Conservation (phyloP, 768 basidiomycete species). For the Rubroboletus pulcherrimus region DNA sequence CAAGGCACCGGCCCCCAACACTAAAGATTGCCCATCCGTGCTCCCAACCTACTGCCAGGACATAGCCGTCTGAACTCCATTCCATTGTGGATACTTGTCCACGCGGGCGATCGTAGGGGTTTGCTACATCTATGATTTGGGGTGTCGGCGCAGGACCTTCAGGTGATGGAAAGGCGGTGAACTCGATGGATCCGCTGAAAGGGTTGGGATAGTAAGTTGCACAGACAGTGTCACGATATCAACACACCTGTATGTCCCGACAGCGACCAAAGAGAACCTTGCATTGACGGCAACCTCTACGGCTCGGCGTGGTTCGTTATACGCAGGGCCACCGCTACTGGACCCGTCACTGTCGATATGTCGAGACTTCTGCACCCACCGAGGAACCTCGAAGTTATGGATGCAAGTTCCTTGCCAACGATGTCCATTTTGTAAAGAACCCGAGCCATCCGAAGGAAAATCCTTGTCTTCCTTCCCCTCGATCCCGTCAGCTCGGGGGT, state of each 20-base stretch:
- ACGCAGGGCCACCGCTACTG: conserved; percentile 34
- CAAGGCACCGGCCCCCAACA: conserved; percentile 82
- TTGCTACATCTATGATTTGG: conserved; percentile 59
- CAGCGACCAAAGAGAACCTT: conserved; percentile 77
- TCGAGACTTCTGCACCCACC: conserved; percentile 77
- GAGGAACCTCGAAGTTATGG: conserved; percentile 67
- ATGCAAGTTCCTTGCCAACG: conserved; percentile 79
- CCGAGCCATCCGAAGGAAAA: conserved; percentile 1
- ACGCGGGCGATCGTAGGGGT: conserved; percentile 51
- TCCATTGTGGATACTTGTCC: conserved; percentile 68
- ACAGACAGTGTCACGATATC: not conserved
- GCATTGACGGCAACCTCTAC: conserved; percentile 66
- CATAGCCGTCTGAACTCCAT: conserved; percentile 96
- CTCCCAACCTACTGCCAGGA: conserved; percentile 89
- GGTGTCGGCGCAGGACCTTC: conserved; percentile 56
- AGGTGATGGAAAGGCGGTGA: conserved; percentile 64
- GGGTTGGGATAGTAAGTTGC: not conserved
- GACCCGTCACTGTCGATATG: conserved; percentile 46
- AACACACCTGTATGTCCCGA: conserved; percentile 67
- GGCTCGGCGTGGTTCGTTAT: conserved; percentile 65
- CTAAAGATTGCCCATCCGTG: conserved; percentile 89
- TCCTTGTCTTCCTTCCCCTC: conserved; percentile 8
- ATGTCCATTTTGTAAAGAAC: conserved; percentile 10
- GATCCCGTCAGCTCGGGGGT: not conserved
- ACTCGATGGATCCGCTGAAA: conserved; percentile 60